Base-by-base conservation (phyloP, 257 asterid species). In the Paulownia fortunei region DNA sequence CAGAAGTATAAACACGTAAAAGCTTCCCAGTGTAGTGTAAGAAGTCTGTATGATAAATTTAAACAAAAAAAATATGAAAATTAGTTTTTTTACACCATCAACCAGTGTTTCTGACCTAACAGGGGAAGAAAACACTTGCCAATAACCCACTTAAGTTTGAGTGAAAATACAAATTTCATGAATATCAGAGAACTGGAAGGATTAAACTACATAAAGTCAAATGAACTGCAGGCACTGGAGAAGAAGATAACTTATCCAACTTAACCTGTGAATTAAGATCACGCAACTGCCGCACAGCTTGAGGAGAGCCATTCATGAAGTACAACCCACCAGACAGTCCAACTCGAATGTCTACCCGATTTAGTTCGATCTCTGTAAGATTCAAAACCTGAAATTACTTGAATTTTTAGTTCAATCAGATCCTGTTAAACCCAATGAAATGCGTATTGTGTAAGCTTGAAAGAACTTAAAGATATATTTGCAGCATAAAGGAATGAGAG, bases 231-330 rank as follows among this genome's bases (percentile, higher is more conserved):
- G 54, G 46, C 47, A 80, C 21, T 36, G 52, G 44, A 18, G 37
- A 69, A 58, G 64, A 56, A 42, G 19, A 85, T 34, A 34, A 77
- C 46, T 58, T 49, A 56, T 63, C 60, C 26, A 78, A 19, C 67
- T 55, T 60, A 60, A 94, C 98, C 97, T 94, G 97, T 30, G 98
- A 94, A 75, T 82, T 91, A 78, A 94, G 94, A 82, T 89, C 87
- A 0, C 89, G 92, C 82, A 94, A 82, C 83, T 94, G 98, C 70
- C 97, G 86, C 80, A 94, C 97, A 49, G 97, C 97, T 89, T 94
- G 98, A 82, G 97, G 96, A 82, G 97, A 92, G 76, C 97, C 97
- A 85, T 94, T 92, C 98, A 92, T 94, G 85, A 89, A 94, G 90
- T 94, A 91, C 42, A 91, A 84, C 30, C 97, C 98, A 86, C 97